These are phyloP conservation scores for Pyrenophora graminea DNA, from an alignment of 2,329 filamentous ascomycete species.

Conservation along the genomic window DNA sequence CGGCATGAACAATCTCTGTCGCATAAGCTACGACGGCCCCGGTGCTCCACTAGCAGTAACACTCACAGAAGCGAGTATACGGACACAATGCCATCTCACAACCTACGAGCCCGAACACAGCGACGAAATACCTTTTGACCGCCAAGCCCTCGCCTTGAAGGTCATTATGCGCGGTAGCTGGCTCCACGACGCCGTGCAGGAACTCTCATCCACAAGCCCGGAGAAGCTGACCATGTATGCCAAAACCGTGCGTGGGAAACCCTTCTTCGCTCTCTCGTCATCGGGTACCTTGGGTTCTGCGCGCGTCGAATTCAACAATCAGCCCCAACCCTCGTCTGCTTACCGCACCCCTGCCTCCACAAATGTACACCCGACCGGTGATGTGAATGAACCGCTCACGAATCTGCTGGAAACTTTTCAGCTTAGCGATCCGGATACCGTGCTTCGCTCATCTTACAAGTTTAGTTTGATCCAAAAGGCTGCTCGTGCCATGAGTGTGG, in stretches of 20 bases:
- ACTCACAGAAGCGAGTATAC: conserved; percentile 79
- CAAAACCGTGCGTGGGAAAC: conserved; percentile 50
- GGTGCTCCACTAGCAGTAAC: conserved; percentile 83
- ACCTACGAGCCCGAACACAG: conserved; percentile 72
- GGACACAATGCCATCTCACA: conserved; percentile 76
- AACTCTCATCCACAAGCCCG: conserved; percentile 71
- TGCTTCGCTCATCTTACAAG: conserved; percentile 69
- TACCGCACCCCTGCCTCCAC: conserved; percentile 19
- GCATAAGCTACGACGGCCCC: conserved; percentile 73
- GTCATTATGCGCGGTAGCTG: conserved; percentile 86
- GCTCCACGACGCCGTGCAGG: conserved; percentile 72
- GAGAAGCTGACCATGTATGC: conserved; percentile 67
- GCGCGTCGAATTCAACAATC: conserved; percentile 62
- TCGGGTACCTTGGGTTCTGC: conserved; percentile 64
- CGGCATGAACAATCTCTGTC: conserved; percentile 81
- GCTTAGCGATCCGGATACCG: conserved; percentile 49
- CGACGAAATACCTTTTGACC: conserved; percentile 88
- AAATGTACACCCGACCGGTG: conserved; percentile 12
- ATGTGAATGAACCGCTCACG: conserved; percentile 10
- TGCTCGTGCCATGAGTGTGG: conserved; percentile 87
- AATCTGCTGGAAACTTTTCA: conserved; percentile 73
- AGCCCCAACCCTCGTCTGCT: conserved; percentile 29
- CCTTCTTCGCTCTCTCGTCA: conserved; percentile 73
- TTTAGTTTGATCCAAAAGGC: conserved; percentile 86
- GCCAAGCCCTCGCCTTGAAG: conserved; percentile 80